A percentile compares a stretch with the other conserved stretches of the same genome.
Evolutionary conservation across 1,284 basidiomycete species (phyloP).

Genomic region (Cryptococcus sp.): DNA sequence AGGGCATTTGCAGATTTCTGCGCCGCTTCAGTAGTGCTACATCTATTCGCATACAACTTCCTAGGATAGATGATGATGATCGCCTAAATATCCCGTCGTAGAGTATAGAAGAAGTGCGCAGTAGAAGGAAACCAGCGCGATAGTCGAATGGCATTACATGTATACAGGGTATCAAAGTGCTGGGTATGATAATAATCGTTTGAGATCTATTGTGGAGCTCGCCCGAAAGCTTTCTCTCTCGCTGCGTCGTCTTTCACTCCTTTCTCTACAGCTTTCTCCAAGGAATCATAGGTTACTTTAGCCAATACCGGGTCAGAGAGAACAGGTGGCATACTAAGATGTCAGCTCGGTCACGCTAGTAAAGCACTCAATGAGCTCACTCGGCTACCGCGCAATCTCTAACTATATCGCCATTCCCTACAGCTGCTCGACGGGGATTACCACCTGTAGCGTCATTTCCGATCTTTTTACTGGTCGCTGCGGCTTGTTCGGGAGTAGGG

Average conservation of each 20-base stretch:
- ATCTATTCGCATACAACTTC: conserved; percentile 99
- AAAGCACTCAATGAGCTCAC: conserved; percentile 19
- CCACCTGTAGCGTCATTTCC: conserved; percentile 8
- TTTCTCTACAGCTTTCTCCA: conserved; percentile 24
- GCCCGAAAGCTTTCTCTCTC: conserved; percentile 6
- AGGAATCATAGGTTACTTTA: conserved; percentile 25
- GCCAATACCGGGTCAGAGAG: conserved; percentile 16
- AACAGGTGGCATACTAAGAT: conserved; percentile 15
- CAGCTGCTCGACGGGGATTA: conserved; percentile 22
- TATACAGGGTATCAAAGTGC: neutral
- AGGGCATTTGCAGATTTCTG: conserved; percentile 97
- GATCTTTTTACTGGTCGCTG: conserved; percentile 5
- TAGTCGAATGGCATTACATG: neutral
- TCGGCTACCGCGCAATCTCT: conserved; percentile 41
- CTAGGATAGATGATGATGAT: conserved; percentile 55
- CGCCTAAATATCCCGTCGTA: too few species aligned
- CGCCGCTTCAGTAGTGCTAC: conserved; percentile 85
- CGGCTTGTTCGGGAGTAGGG: conserved; percentile 20
- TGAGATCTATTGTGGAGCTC: neutral
- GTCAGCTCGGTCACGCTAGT: too few species aligned
- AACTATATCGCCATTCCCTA: conserved; percentile 41
- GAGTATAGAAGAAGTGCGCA: neutral
- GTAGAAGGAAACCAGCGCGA: neutral
- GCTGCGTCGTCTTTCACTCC: conserved; percentile 15
- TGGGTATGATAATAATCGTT: neutral